Evolutionary conservation across 768 basidiomycete species (phyloP).

Genomic region (Leccinum broughii): DNA sequence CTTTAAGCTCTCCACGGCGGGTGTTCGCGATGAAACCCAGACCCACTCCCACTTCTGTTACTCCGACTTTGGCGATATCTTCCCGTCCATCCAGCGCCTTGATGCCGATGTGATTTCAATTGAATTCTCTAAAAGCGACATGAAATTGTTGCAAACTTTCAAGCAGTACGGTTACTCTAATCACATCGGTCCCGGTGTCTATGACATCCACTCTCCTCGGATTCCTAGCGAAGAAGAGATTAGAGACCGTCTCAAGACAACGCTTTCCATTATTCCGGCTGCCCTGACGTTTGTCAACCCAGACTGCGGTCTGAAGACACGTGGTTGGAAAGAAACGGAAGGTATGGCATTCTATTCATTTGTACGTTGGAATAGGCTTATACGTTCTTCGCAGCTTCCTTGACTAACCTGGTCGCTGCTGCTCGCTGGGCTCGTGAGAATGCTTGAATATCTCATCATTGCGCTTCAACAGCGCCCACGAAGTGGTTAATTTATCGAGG

Average conservation of each 20-base stretch:
- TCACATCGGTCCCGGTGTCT: slow-evolving; percentile 97
- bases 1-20: slow-evolving; percentile 96
- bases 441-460: slow-evolving; percentile 54
- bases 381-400: slow-evolving; percentile 50
- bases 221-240: slow-evolving; percentile 93
- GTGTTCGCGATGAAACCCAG: slow-evolving; percentile 91
- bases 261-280: slow-evolving; percentile 79
- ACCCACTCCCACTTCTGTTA: slow-evolving; percentile 99
- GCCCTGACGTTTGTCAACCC: slow-evolving; percentile 92
- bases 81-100: slow-evolving; percentile 93
- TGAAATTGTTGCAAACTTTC: slow-evolving; percentile 97
- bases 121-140: slow-evolving; percentile 97
- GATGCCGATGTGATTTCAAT: slow-evolving; percentile 99
- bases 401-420: slow-evolving; percentile 83
- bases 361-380: slow-evolving; percentile 5
- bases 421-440: slow-evolving; percentile 91
- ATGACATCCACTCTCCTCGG: slow-evolving; percentile 99
- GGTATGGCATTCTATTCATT: slow-evolving; percentile 35
- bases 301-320: slow-evolving; percentile 98
- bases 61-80: slow-evolving; percentile 98
- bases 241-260: slow-evolving; percentile 83
- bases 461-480: slow-evolving; percentile 93
- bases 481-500: slow-evolving; percentile 60
- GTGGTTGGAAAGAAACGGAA: slow-evolving; percentile 98
- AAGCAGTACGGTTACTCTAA: slow-evolving; percentile 93